Base-by-base conservation (phyloP, 139 green algal species). In the Yamagishiella unicocca region DNA sequence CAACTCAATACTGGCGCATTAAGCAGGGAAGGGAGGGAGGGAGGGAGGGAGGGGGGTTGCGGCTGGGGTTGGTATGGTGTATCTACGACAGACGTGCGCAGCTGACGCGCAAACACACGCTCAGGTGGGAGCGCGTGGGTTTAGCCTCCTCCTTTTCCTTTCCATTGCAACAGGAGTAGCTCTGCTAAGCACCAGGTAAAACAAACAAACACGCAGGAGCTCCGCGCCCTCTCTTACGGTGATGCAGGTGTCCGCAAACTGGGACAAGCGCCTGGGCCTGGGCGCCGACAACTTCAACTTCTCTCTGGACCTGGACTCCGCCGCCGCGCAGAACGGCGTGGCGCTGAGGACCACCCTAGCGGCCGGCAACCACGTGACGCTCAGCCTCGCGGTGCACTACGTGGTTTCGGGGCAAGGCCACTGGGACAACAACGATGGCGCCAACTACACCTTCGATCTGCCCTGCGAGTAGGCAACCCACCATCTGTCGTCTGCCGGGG, bases 201-300 rank as follows among this genome's bases (percentile, higher is more conserved):
- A n/a, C n/a, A n/a, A n/a, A n/a, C n/a, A n/a, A n/a, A n/a, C n/a
- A n/a, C n/a, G n/a, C n/a, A n/a, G n/a, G n/a, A n/a, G n/a, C n/a
- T n/a, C n/a, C n/a, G n/a, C n/a, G n/a, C n/a, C n/a, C n/a, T n/a
- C n/a, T n/a, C n/a, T 22, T 7, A 68, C 64, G 7, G 64, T 12
- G 19, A 17, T 24, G 7, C 54, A 84, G 77, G 58, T 74, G 17
- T 85, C 79, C 2, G 79, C 79, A 40, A 85, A 85, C 58, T 85
- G 79, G 79, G 79, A 85, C 79, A 85, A 85, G 79, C 79, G 79
- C 14, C 79, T 85, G 58, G 79, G 79, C 22, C n/a, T 43, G 1
- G 79, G 79, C 61, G 79, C 79, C 0, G 79, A 85, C 61, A 76
- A 85, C 61, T 85, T 85, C 38, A 85, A 76, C 61, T 85, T 85